Evolutionary conservation across 2,329 filamentous ascomycete species (phyloP).

Genomic region (Hypoxylon sp.): DNA sequence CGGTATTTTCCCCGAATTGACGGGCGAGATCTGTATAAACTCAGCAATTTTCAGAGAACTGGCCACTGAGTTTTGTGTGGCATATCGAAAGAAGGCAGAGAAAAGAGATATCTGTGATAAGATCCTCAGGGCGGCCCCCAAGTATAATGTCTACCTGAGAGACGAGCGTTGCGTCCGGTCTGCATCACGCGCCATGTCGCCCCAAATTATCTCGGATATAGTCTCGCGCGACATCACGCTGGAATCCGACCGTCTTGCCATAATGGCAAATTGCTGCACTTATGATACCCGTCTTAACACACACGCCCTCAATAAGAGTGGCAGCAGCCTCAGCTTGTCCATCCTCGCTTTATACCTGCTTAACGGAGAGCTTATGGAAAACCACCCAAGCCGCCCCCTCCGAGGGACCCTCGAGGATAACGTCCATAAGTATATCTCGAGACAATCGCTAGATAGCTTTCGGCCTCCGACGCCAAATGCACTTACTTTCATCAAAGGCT

Average conservation of each 20-base stretch:
- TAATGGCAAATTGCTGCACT: conserved; percentile 43
- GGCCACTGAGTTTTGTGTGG: conserved; percentile 42
- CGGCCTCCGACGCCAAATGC: conserved; percentile 39
- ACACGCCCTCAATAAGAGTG: conserved; percentile 28
- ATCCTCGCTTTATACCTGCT: conserved; percentile 43
- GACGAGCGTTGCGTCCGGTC: conserved; percentile 29
- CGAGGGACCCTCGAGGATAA: conserved; percentile 36
- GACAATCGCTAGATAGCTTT: conserved; percentile 42
- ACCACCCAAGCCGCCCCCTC: conserved; percentile 28
- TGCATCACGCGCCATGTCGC: conserved; percentile 44
- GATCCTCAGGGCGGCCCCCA: conserved; percentile 39
- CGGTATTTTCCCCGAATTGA: conserved; percentile 35
- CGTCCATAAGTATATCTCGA: conserved; percentile 39
- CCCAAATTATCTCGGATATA: conserved; percentile 42
- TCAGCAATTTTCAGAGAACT: conserved; percentile 39
- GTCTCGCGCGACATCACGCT: conserved; percentile 36
- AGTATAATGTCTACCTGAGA: conserved; percentile 44
- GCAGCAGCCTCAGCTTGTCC: conserved; percentile 41
- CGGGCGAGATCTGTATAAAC: conserved; percentile 42
- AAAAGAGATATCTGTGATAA: conserved; percentile 36
- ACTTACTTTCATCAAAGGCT: conserved; percentile 45
- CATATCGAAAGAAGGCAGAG: conserved; percentile 35
- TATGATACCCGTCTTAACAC: conserved; percentile 42
- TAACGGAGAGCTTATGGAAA: conserved; percentile 45
- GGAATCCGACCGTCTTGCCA: conserved; percentile 44